Percentiles rank a stretch among this genome's conserved stretches.
These are phyloP conservation scores for Aspergillus carlsbadensis DNA, from an alignment of 495 filamentous ascomycete species.

Conservation along the genomic window DNA sequence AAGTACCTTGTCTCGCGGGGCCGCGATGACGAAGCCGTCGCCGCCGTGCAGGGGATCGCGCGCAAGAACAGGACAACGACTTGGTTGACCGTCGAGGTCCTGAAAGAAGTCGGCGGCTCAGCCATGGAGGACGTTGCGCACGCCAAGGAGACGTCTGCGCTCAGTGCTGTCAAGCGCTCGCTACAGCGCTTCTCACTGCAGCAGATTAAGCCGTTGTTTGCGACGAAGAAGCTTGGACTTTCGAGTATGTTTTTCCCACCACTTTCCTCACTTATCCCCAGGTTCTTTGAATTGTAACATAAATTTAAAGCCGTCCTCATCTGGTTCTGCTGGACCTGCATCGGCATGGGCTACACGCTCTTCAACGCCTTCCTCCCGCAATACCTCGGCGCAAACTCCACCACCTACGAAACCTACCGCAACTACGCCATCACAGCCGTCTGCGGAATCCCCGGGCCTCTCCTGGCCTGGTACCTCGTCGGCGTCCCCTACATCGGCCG, in stretches of 20 bases:
- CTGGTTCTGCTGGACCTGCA: conserved; percentile 56
- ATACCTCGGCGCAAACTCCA: conserved; percentile 44
- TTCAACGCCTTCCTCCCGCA: conserved; percentile 60
- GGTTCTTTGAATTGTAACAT: neutral
- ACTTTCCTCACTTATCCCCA: neutral
- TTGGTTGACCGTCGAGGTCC: conserved; percentile 50
- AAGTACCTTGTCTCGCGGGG: conserved; percentile 75
- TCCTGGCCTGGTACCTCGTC: conserved; percentile 54
- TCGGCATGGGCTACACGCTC: conserved; percentile 56
- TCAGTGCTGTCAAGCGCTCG: conserved; percentile 35
- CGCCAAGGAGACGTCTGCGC: conserved; percentile 34
- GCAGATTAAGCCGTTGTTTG: conserved; percentile 53
- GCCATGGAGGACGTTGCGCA: conserved; percentile 17
- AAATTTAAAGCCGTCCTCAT: conserved; percentile 39
- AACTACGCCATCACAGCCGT: conserved; percentile 59
- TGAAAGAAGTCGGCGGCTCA: conserved; percentile 52
- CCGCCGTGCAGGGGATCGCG: conserved; percentile 60
- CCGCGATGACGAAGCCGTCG: conserved; percentile 66
- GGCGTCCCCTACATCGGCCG: conserved; percentile 57
- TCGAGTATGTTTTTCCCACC: conserved; percentile 28
- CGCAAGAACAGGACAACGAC: conserved; percentile 51
- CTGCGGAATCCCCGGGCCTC: conserved; percentile 54
- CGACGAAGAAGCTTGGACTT: conserved; percentile 45
- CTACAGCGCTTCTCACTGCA: conserved; percentile 54
- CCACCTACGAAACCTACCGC: conserved; percentile 52